These are phyloP conservation scores for Candida coleopterorum DNA, from an alignment of 805 yeast species.

Conservation along the genomic window DNA sequence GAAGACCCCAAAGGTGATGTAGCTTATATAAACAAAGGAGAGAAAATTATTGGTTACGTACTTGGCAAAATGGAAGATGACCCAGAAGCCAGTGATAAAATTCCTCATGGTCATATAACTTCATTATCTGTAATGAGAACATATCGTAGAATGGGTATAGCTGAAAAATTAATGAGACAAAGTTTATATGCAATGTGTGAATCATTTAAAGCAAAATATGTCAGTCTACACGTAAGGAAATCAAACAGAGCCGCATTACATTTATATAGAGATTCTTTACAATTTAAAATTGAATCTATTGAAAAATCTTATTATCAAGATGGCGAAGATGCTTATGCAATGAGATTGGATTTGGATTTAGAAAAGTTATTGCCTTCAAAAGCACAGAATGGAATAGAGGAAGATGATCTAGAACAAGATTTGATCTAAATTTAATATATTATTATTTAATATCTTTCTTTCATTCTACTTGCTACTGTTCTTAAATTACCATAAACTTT, in stretches of 20 bases:
- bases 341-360: constrained; percentile 66
- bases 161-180: constrained; percentile 86
- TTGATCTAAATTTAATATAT: constrained; percentile 18
- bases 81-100: constrained; percentile 65
- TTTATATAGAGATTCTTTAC: constrained; percentile 78
- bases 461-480: constrained; percentile 94
- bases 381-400: constrained; percentile 38
- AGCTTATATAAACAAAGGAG: constrained; percentile 61
- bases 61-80: constrained; percentile 97
- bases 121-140: constrained; percentile 93
- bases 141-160: constrained; percentile 91
- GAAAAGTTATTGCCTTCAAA: constrained; percentile 59
- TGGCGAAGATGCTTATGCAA: constrained; percentile 96
- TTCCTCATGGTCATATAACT: constrained; percentile 92
- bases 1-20: constrained; percentile 53
- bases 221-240: constrained; percentile 88
- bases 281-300: constrained; percentile 75
- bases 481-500: constrained; percentile 96
- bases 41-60: constrained; percentile 92
- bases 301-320: constrained; percentile 93
- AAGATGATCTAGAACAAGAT: constrained; percentile 50
- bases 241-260: constrained; percentile 93
- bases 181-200: constrained; percentile 76
- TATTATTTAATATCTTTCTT: constrained; percentile 76
- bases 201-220: constrained; percentile 74